phyloP scores from a whole-genome alignment of 371 early-diverging fungal species.

The Mucor piriformis region DNA sequence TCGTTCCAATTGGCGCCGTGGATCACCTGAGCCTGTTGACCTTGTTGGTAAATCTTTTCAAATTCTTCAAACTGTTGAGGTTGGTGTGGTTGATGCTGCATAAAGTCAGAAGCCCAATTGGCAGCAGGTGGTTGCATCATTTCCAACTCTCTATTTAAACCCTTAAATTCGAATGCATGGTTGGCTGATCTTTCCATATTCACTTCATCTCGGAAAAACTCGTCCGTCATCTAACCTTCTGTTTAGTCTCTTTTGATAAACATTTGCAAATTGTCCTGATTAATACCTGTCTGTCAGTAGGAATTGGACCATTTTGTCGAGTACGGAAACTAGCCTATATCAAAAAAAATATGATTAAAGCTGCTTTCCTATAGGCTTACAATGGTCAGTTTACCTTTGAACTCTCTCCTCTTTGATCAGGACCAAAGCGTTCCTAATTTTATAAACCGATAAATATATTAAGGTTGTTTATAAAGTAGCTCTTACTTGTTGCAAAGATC shows the following conservation, averaged over 20 bases:
- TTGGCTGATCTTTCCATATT: constrained; percentile 36
- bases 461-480: neutral
- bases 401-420: constrained; percentile 55
- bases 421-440: constrained; percentile 65
- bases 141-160: constrained; percentile 61
- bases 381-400: constrained; percentile 49
- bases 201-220: constrained; percentile 52
- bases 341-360: neutral
- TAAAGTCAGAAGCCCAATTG: constrained; percentile 76
- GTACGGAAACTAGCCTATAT: constrained; percentile 38
- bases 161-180: constrained; percentile 57
- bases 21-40: constrained; percentile 17
- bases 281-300: constrained; percentile 5
- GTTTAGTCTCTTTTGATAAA: neutral
- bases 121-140: constrained; percentile 39
- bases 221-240: constrained; percentile 33
- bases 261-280: neutral
- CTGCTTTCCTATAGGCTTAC: neutral
- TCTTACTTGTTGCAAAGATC: constrained; percentile 77
- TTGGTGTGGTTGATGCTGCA: constrained; percentile 48
- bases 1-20: constrained; percentile 43
- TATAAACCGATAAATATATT: neutral
- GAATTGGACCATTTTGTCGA: constrained; percentile 12
- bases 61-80: constrained; percentile 72
- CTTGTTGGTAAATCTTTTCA: constrained; percentile 60